Conservation (phyloP, 495 filamentous ascomycete species). For the Podospora appendiculata region DNA sequence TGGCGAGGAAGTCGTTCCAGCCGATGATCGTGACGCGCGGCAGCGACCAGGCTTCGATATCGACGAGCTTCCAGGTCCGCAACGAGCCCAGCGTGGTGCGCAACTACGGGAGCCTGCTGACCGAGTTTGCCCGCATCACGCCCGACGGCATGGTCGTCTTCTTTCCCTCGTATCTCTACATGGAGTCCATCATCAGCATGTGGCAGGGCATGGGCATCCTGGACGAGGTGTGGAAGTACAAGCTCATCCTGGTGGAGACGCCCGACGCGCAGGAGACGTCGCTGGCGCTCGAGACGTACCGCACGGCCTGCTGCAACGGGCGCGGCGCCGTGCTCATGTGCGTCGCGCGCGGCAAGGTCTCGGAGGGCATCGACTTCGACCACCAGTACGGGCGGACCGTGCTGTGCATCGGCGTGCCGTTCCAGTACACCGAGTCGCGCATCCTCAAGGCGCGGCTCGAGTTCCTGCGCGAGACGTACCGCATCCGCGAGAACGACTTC, state of each 20-base stretch:
- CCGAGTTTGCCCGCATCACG: conserved; percentile 89
- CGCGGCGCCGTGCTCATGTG: conserved; percentile 88
- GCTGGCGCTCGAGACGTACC: conserved; percentile 90
- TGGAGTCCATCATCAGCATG: conserved; percentile 98
- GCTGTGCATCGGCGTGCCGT: conserved; percentile 93
- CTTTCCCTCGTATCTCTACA: conserved; percentile 97
- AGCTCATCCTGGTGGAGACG: conserved; percentile 95
- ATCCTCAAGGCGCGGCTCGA: conserved; percentile 95
- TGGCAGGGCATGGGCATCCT: conserved; percentile 98
- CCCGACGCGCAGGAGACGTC: conserved; percentile 96
- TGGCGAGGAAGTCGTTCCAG: conserved; percentile 89
- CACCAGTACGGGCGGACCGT: conserved; percentile 98
- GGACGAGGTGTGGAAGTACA: conserved; percentile 98
- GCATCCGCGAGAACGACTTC: conserved; percentile 96
- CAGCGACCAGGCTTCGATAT: conserved; percentile 85
- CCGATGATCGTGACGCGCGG: conserved; percentile 97
- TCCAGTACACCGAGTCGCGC: conserved; percentile 97
- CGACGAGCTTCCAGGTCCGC: conserved; percentile 84
- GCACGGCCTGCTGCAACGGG: conserved; percentile 94
- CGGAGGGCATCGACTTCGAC: conserved; percentile 98
- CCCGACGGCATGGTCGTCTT: conserved; percentile 98
- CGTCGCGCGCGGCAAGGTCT: conserved; percentile 94
- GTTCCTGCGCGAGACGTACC: conserved; percentile 93
- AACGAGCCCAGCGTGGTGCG: conserved; percentile 91
- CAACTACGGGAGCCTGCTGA: conserved; percentile 88